Evolutionary conservation across 1,139 yeast species (phyloP), one percentile per base, ranked within the genome.

Genomic region (Saccharomycopsis phalli): DNA sequence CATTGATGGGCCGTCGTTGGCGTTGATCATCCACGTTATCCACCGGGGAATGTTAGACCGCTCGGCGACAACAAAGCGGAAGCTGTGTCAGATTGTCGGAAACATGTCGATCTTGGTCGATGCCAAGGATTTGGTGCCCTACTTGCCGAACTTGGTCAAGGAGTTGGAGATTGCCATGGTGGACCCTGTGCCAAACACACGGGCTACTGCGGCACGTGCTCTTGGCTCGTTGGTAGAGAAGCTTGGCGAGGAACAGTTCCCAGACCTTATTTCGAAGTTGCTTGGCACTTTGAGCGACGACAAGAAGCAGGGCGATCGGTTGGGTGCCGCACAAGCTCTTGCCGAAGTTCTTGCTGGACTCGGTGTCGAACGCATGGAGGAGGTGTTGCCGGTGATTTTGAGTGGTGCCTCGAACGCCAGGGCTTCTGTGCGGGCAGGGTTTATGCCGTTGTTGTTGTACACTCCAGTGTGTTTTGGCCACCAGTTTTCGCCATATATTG

Each of bases 201-300:
- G 98, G 59, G 93, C 97, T 2, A 93, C 96, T 27, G 98, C 97
- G 20, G 91, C 96, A 20, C 79, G 96, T 63, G 98, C 98, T 0
- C 68, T 93, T 44, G 99, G 99, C 50, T 87, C 96, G 0, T 68
- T 93, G 51, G 96, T 91, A 39, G 97, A 91, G 59, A 91, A 88
- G 59, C 68, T 93, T 35, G 99, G 99, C 45, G 99, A 93, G 61
- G 94, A 83, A 34, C 81, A 77, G 53, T 88, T 93, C 86, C 97
- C 98, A 31, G 82, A 76, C 40, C 76, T 93, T 59, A 82, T 93
- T 53, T 83, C 94, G 41, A 76, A 88, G 49, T 70, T 93, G 48
- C 59, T 91, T 47, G 74, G 66, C 41, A 81, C 93, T 2, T 70
- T 93, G 49, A 74, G 78, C 53, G 95, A 88, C 57, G 88, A 81